Conservation (phyloP, 306 rosid genomes). For the Castanea crenata region DNA sequence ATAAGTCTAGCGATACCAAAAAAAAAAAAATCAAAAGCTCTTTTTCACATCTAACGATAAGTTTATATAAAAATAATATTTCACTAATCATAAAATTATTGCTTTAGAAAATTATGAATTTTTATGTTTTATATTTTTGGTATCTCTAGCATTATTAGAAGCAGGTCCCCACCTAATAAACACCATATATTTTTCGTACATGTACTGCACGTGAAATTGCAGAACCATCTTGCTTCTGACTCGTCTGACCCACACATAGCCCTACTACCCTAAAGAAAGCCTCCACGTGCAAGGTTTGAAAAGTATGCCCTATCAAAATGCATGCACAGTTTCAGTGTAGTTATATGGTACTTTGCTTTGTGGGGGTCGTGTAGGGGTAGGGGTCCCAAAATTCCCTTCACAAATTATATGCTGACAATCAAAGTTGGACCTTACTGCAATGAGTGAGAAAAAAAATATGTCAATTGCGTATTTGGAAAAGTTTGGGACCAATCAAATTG, state of each 20-base stretch:
- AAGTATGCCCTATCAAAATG: neutral
- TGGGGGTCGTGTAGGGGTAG: neutral
- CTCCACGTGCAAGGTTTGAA: constrained; percentile 28
- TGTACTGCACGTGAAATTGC: constrained; percentile 22
- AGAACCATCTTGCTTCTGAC: neutral
- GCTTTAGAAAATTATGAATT: too few relatives aligned
- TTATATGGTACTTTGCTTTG: neutral
- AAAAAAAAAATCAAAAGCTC: too few relatives aligned
- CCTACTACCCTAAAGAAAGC: neutral
- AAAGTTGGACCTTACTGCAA: neutral
- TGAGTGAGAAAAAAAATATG: neutral
- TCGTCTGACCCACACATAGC: neutral
- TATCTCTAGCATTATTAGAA: neutral
- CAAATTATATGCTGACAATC: neutral
- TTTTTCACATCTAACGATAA: too few relatives aligned
- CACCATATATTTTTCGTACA: neutral
- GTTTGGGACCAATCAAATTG: constrained; percentile 17
- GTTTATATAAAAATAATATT: too few relatives aligned
- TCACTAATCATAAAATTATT: too few relatives aligned
- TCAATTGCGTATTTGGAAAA: neutral
- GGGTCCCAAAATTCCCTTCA: neutral
- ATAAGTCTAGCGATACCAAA: too few relatives aligned
- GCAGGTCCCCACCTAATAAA: neutral
- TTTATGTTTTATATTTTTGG: too few relatives aligned
- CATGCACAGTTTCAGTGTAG: neutral